Conservation (phyloP, 352 stramenopile genomes). For the Globisporangium acanthophoron region DNA sequence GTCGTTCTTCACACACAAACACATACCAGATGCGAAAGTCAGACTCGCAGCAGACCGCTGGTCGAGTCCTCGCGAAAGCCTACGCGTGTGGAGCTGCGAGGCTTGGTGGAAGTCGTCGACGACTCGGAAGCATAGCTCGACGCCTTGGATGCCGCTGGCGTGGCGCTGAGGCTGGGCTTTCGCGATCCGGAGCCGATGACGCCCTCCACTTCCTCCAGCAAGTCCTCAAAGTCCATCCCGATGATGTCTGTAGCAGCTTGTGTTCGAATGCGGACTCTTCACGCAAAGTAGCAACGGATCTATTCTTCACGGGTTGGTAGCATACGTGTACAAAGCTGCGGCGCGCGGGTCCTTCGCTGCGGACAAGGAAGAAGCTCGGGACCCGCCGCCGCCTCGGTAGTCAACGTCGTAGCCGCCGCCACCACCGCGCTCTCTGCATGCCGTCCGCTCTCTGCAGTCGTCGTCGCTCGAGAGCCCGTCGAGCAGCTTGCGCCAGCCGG, state of each 20-base stretch:
- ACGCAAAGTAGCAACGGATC: too few relatives aligned
- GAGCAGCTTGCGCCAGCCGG: constrained; percentile 55
- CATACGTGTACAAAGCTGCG: constrained; percentile 5
- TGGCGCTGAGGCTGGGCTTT: constrained; percentile 9
- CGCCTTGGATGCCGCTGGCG: not conserved
- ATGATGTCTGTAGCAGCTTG: too few relatives aligned
- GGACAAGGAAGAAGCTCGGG: constrained; percentile 5
- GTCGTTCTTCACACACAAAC: constrained; percentile 28
- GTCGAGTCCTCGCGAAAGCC: not conserved
- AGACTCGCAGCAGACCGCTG: not conserved
- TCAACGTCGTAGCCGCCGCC: too few relatives aligned
- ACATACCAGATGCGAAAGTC: not conserved
- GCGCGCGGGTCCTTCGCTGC: constrained; percentile 7
- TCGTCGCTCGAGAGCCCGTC: constrained; percentile 38
- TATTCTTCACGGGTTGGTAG: not conserved
- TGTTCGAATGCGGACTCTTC: not conserved
- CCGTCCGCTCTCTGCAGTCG: constrained; percentile 13
- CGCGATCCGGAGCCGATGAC: constrained; percentile 25
- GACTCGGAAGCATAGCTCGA: not conserved
- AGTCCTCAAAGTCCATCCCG: constrained; percentile 63
- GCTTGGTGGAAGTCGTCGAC: not conserved
- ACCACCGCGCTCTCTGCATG: not conserved
- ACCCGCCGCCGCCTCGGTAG: not conserved
- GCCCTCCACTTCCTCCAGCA: constrained; percentile 68
- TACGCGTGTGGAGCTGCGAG: constrained; percentile 9